A percentile compares a stretch with the other conserved stretches of the same genome.
phyloP scores from a whole-genome alignment of 495 filamentous ascomycete species.

The Xanthoparmelia taractica region DNA sequence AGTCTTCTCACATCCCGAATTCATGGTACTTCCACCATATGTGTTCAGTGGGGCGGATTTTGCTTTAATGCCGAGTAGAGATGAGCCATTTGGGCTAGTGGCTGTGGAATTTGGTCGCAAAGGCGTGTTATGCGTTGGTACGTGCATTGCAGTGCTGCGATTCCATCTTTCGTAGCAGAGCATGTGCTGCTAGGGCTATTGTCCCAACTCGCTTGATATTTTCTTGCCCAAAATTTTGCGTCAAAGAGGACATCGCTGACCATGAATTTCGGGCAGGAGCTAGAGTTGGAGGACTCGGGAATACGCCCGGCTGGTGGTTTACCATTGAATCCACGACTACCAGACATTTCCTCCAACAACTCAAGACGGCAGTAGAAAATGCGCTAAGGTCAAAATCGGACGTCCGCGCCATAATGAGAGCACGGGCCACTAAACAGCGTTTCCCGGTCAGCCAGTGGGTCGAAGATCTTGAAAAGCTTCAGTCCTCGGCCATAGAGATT shows the following conservation, averaged over 20 bases:
- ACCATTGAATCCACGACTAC: constrained; percentile 63
- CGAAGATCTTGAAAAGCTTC: constrained; percentile 53
- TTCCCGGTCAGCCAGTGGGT: constrained; percentile 71
- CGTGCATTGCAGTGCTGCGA: too few species aligned
- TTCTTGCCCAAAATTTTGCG: too few species aligned
- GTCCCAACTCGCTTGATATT: too few species aligned
- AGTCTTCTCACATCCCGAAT: constrained; percentile 70
- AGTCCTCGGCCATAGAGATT: constrained; percentile 44
- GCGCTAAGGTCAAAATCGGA: constrained; percentile 55
- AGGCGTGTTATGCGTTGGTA: constrained; percentile 69
- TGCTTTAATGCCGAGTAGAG: constrained; percentile 70
- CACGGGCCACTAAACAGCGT: constrained; percentile 63
- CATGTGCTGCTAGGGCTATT: too few species aligned
- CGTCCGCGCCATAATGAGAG: constrained; percentile 60
- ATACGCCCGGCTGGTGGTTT: constrained; percentile 73
- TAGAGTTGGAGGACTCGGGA: constrained; percentile 56
- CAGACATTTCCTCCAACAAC: constrained; percentile 62
- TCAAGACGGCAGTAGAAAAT: constrained; percentile 58
- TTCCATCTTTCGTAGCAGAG: too few species aligned
- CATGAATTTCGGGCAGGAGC: too few species aligned
- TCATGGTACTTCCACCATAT: constrained; percentile 63
- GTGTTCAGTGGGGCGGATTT: constrained; percentile 79
- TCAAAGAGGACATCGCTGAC: not conserved
- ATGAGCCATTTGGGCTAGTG: constrained; percentile 73
- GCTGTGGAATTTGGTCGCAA: constrained; percentile 76